These are phyloP conservation scores for Arthrinium phaeospermum DNA, from an alignment of 2,329 filamentous ascomycete genomes.

Conservation along the genomic window DNA sequence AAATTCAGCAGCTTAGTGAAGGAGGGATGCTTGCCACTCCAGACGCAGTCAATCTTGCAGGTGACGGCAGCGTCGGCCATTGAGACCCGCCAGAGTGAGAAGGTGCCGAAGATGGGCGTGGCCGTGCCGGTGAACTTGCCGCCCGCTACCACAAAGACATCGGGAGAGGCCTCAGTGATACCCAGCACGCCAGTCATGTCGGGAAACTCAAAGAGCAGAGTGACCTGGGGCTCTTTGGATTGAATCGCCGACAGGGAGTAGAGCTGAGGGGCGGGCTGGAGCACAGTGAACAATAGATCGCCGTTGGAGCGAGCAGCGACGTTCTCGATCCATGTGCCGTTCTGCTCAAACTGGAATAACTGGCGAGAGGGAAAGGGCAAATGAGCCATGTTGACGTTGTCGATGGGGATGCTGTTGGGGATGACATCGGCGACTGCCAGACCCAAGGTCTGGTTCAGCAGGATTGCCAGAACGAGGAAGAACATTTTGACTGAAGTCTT, in stretches of 20 bases:
- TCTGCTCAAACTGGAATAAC: slow-evolving; percentile 24
- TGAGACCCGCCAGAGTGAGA: slow-evolving; percentile 26
- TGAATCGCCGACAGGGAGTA: slow-evolving; percentile 25
- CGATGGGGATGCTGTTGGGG: background rate
- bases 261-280: slow-evolving; percentile 32
- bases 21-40: background rate
- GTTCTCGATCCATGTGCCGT: slow-evolving; percentile 36
- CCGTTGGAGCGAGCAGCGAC: slow-evolving; percentile 37
- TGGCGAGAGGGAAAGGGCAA: background rate
- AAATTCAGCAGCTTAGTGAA: slow-evolving; percentile 27
- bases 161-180: slow-evolving; percentile 35
- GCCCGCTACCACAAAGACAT: slow-evolving; percentile 29
- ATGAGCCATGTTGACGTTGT: background rate
- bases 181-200: slow-evolving; percentile 32
- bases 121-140: slow-evolving; percentile 22
- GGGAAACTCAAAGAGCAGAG: slow-evolving; percentile 33
- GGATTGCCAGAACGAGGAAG: background rate
- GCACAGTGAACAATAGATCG: slow-evolving; percentile 36
- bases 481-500: background rate
- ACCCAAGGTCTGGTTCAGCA: background rate
- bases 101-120: slow-evolving; percentile 23
- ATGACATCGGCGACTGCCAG: background rate
- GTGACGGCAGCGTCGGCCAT: background rate
- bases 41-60: background rate
- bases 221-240: slow-evolving; percentile 25